Conservation (phyloP, 208 protist genomes). For the Perkinsela sp. region DNA sequence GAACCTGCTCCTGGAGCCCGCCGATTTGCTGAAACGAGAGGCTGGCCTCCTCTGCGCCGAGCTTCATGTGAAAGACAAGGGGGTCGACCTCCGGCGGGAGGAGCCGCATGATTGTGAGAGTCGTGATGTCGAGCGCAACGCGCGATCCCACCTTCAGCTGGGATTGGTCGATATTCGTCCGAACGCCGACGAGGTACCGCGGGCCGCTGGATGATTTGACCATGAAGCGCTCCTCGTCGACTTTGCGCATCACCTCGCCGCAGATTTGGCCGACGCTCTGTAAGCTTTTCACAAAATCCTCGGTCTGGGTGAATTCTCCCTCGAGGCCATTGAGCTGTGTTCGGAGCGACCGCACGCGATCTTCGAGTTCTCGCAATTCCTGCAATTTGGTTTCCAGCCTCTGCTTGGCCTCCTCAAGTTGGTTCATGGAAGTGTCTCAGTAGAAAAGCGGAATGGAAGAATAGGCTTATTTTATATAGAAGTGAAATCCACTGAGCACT, state of each 20-base stretch:
- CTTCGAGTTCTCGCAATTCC: conserved; percentile 19
- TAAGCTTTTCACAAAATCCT: conserved; percentile 89
- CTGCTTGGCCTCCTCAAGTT: conserved; percentile 15
- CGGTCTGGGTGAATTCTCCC: conserved; percentile 70
- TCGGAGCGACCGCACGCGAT: conserved; percentile 13
- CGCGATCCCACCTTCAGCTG: conserved; percentile 77
- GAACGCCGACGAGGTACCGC: conserved; percentile 90
- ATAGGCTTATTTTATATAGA: no score
- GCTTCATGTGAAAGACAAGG: conserved; percentile 94
- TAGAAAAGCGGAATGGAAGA: no score
- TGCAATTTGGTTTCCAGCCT: conserved; percentile 20
- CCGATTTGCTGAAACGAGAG: conserved; percentile 83
- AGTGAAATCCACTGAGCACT: no score
- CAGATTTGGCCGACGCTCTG: conserved; percentile 94
- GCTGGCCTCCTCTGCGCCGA: conserved; percentile 73
- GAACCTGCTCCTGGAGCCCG: conserved; percentile 88
- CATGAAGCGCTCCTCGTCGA: conserved; percentile 77
- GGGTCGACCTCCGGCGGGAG: conserved; percentile 95
- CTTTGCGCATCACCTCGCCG: conserved; percentile 88
- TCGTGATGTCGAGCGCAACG: conserved; percentile 96
- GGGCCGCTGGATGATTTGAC: conserved; percentile 94
- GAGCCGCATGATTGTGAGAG: conserved; percentile 93
- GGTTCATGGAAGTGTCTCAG: conserved; percentile 8
- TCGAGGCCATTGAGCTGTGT: conserved; percentile 27
- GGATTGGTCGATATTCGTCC: conserved; percentile 70